A percentile compares a stretch with the other conserved stretches of the same genome.
These are phyloP conservation scores for Xylariomycetidae sp. DNA, from an alignment of 2,329 filamentous ascomycete species.

Conservation along the genomic window DNA sequence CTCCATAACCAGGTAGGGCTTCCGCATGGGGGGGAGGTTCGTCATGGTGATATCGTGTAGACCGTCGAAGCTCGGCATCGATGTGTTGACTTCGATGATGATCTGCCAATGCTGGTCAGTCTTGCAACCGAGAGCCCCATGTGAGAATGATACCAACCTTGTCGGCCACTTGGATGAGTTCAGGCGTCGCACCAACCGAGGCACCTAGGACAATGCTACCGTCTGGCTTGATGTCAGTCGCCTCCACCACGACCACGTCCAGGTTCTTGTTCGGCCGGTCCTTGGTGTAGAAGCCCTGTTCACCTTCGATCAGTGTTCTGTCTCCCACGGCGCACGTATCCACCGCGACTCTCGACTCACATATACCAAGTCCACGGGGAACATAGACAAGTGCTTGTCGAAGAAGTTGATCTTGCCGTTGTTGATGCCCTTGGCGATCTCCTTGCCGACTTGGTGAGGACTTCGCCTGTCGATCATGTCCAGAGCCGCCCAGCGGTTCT, in stretches of 20 bases:
- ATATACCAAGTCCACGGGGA: conserved; percentile 80
- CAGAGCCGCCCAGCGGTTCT: conserved; percentile 82
- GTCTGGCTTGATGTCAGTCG: conserved; percentile 79
- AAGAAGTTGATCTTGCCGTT: conserved; percentile 85
- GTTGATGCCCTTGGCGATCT: conserved; percentile 87
- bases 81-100: conserved; percentile 88
- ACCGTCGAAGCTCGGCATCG: conserved; percentile 77
- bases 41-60: conserved; percentile 88
- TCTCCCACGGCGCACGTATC: not conserved
- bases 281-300: conserved; percentile 73
- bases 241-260: conserved; percentile 81
- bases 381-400: conserved; percentile 92
- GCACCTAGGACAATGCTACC: conserved; percentile 85
- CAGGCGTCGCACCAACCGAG: conserved; percentile 77
- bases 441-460: conserved; percentile 86
- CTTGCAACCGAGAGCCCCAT: no score
- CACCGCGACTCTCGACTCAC: conserved; percentile 32
- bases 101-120: conserved; percentile 38
- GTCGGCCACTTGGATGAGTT: conserved; percentile 84
- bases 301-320: conserved; percentile 5
- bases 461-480: conserved; percentile 85
- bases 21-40: conserved; percentile 72
- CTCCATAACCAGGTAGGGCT: conserved; percentile 79
- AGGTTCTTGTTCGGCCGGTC: conserved; percentile 67
- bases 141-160: conserved; percentile 52